phyloP scores from a whole-genome alignment of 2,329 filamentous ascomycete genomes.

The Aureobasidium leucospermi region DNA sequence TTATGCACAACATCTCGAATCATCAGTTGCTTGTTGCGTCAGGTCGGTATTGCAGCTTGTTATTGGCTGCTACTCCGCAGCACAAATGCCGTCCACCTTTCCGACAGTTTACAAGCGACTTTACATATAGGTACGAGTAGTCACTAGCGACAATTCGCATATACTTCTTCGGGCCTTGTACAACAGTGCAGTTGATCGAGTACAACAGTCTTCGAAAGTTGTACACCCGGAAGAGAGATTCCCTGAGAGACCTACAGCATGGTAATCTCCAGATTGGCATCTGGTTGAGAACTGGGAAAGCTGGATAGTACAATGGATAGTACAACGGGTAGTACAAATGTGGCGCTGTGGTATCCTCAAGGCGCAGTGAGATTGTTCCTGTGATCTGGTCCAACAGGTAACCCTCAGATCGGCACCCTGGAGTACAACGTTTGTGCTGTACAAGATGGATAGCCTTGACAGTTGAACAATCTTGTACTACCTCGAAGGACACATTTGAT shows the following conservation, averaged over 20 bases:
- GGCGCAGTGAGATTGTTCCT: too few relatives aligned
- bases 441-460: not conserved
- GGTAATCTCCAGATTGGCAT: not conserved
- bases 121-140: too few relatives aligned
- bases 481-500: not conserved
- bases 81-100: not conserved
- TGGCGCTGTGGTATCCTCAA: too few relatives aligned
- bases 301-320: too few relatives aligned
- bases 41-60: not conserved
- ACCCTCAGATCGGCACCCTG: not conserved
- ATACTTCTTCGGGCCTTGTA: too few relatives aligned
- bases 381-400: not conserved
- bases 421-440: not conserved
- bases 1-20: slow-evolving; percentile 4
- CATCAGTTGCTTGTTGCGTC: slow-evolving; percentile 4
- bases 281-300: too few relatives aligned
- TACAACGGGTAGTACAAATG: too few relatives aligned
- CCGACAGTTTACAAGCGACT: not conserved
- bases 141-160: too few relatives aligned
- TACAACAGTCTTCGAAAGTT: too few relatives aligned
- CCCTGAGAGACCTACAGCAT: too few relatives aligned
- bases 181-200: too few relatives aligned
- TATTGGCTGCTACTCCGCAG: not conserved
- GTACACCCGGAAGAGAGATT: too few relatives aligned
- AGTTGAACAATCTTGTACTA: not conserved